phyloP scores from a whole-genome alignment of 2,329 filamentous ascomycete species.

The Boeremia lycopersici region DNA sequence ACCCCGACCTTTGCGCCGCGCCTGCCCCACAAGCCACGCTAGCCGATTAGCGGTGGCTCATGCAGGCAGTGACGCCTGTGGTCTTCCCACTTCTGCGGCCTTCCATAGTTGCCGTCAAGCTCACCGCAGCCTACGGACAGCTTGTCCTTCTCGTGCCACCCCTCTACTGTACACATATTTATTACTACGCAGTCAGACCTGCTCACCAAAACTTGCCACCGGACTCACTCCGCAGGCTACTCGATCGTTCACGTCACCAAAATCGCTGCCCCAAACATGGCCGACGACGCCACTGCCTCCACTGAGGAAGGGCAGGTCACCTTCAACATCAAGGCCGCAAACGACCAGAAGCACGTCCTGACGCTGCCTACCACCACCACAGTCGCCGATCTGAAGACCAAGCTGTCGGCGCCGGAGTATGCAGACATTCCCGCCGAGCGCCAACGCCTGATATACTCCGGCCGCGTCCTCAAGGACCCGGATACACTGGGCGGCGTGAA shows the following conservation, averaged over 20 bases:
- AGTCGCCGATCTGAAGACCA: slow-evolving; percentile 86
- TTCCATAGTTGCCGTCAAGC: slow-evolving; percentile 34
- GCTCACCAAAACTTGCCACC: not conserved
- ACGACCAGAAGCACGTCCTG: slow-evolving; percentile 81
- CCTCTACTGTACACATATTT: slow-evolving; percentile 3
- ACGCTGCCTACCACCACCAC: slow-evolving; percentile 78
- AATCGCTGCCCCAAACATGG: slow-evolving; percentile 56
- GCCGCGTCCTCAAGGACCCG: slow-evolving; percentile 92
- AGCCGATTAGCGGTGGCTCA: slow-evolving; percentile 17
- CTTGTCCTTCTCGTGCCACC: not conserved
- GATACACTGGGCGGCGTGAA: slow-evolving; percentile 87
- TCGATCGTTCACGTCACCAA: slow-evolving; percentile 4
- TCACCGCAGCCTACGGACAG: slow-evolving; percentile 2
- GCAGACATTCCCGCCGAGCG: slow-evolving; percentile 87
- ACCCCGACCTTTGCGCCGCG: slow-evolving; percentile 17
- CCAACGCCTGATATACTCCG: slow-evolving; percentile 96
- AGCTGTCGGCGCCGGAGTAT: slow-evolving; percentile 79
- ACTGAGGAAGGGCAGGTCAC: slow-evolving; percentile 77
- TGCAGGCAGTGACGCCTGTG: slow-evolving; percentile 24
- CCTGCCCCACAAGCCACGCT: slow-evolving; percentile 21
- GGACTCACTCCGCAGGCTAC: not conserved
- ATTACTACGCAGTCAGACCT: slow-evolving; percentile 5
- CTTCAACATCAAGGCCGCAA: slow-evolving; percentile 98
- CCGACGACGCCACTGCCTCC: slow-evolving; percentile 63
- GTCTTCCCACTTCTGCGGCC: slow-evolving; percentile 32